Evolutionary conservation across 2,329 filamentous ascomycete species (phyloP).

Genomic region (Aspergillus spinulosporus): DNA sequence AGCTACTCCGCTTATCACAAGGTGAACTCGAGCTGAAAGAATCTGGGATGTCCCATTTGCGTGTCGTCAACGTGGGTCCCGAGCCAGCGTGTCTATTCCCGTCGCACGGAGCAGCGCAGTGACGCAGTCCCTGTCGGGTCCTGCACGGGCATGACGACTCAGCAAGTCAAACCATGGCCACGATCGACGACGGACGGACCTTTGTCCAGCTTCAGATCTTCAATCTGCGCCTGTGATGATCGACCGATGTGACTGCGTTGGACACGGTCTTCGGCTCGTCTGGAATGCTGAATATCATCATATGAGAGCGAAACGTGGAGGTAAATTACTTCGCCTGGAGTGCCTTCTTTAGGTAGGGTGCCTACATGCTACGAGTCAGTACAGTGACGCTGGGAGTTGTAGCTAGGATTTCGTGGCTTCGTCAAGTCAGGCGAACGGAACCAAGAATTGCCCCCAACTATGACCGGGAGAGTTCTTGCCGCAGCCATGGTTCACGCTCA

Average conservation of each 20-base stretch:
- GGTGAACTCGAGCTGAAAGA: background rate
- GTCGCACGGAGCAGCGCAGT: conserved; percentile 1
- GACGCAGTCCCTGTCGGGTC: background rate
- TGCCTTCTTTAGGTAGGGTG: background rate
- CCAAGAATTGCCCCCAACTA: background rate
- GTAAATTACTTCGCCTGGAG: background rate
- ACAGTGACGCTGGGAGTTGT: background rate
- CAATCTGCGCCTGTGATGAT: background rate
- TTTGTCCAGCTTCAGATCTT: background rate
- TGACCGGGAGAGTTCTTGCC: background rate
- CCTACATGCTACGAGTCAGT: background rate
- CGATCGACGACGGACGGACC: conserved; percentile 9
- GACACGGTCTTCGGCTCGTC: background rate
- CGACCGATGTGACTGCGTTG: conserved; percentile 2
- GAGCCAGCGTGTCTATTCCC: conserved; percentile 3
- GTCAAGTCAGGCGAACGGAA: background rate
- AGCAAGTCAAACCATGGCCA: background rate
- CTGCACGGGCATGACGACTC: conserved; percentile 5
- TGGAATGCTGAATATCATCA: background rate
- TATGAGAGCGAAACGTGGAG: background rate
- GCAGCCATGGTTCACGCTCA: background rate
- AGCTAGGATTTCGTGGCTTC: too few relatives aligned
- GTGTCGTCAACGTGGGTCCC: conserved; percentile 4
- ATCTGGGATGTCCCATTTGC: conserved; percentile 1
- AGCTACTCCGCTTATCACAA: background rate